Conservation (phyloP, 306 rosid genomes). For the Lathyrus aphaca region DNA sequence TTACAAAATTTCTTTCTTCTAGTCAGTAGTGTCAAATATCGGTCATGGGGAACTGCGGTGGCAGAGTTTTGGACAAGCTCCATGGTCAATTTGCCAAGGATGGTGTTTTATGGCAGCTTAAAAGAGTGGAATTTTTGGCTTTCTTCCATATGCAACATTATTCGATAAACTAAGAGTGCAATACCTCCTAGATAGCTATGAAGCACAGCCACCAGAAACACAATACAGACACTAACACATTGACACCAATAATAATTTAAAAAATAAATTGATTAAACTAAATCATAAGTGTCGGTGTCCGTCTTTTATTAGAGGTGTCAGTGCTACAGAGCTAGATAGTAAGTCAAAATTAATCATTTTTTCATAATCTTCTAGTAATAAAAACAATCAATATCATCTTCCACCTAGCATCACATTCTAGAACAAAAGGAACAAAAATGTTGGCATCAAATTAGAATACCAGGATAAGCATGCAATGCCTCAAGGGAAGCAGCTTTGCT, state of each 20-base stretch:
- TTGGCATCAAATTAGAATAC: constrained; percentile 44
- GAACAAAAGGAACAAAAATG: background rate
- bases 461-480: constrained; percentile 85
- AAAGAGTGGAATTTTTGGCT: too few species aligned
- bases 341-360: background rate
- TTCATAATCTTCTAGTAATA: background rate
- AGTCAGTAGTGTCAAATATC: background rate
- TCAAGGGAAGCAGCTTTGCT: constrained; percentile 77
- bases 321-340: background rate
- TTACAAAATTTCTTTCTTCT: background rate
- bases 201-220: too few species aligned
- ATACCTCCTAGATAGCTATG: background rate
- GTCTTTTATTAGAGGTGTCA: too few species aligned
- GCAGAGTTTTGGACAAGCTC: too few species aligned
- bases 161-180: background rate
- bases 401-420: background rate
- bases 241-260: too few species aligned
- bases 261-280: too few species aligned
- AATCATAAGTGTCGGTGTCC: too few species aligned
- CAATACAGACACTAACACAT: too few species aligned
- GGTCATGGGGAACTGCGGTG: too few species aligned
- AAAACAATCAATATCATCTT: background rate
- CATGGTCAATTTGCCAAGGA: too few species aligned
- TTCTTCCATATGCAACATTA: constrained; percentile 8
- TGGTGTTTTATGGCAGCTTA: too few species aligned